Evolutionary conservation across 495 filamentous ascomycete genomes (phyloP).

Genomic region (Podospora fimiseda): DNA sequence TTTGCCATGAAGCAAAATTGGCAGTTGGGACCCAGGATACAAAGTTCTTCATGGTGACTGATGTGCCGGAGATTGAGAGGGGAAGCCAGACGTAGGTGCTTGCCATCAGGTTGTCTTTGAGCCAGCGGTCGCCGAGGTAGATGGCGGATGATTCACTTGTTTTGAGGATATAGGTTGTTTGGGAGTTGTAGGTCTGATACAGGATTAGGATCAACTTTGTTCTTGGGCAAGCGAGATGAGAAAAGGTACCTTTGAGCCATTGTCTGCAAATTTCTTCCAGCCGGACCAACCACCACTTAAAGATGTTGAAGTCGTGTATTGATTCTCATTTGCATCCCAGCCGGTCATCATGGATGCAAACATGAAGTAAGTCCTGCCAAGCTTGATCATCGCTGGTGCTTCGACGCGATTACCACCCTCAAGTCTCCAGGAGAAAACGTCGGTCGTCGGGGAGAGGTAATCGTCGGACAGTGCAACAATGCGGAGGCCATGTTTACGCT

Average conservation of each 20-base stretch:
- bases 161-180: slow-evolving; percentile 47
- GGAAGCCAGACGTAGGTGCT: slow-evolving; percentile 64
- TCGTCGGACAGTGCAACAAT: slow-evolving; percentile 45
- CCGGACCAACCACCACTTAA: slow-evolving; percentile 46
- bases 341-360: slow-evolving; percentile 36
- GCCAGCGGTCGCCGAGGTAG: slow-evolving; percentile 66
- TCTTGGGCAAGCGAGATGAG: too few relatives aligned
- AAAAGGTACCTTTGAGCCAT: slow-evolving; percentile 40
- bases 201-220: neutral
- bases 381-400: slow-evolving; percentile 38
- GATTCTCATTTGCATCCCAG: slow-evolving; percentile 58
- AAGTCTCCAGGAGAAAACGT: slow-evolving; percentile 17
- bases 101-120: slow-evolving; percentile 49
- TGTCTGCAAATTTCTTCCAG: slow-evolving; percentile 54
- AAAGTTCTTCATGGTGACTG: slow-evolving; percentile 43
- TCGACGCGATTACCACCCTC: slow-evolving; percentile 31
- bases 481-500: slow-evolving; percentile 47
- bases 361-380: slow-evolving; percentile 33
- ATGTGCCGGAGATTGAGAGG: slow-evolving; percentile 50
- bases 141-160: slow-evolving; percentile 38
- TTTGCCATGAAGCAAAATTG: slow-evolving; percentile 32
- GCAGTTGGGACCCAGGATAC: slow-evolving; percentile 49
- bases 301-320: slow-evolving; percentile 34
- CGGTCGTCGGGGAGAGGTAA: slow-evolving; percentile 33
- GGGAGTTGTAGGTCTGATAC: slow-evolving; percentile 42